Percentiles rank a stretch among this genome's conserved stretches.
Evolutionary conservation across 2,329 filamentous ascomycete species (phyloP).

Genomic region (Fusarium sororula): DNA sequence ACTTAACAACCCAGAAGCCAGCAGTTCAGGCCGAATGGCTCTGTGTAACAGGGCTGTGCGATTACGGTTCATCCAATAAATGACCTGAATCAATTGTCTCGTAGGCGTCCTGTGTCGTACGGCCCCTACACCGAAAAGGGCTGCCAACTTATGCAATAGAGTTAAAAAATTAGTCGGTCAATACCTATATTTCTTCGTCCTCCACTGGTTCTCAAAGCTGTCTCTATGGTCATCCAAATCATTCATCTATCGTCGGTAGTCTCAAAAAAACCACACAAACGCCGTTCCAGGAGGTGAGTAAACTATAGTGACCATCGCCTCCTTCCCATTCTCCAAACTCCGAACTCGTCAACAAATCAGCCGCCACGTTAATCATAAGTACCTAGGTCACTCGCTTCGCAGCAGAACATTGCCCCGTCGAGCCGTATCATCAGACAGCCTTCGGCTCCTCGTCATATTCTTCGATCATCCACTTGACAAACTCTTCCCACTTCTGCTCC

Average conservation of each 20-base stretch:
- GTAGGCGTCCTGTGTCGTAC: not conserved
- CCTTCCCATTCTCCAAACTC: conserved; percentile 16
- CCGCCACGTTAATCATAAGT: not conserved
- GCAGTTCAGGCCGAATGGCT: not conserved
- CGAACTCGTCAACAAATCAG: not conserved
- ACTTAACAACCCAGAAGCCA: not conserved
- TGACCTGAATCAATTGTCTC: not conserved
- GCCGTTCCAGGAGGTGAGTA: not conserved
- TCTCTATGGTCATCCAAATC: not conserved
- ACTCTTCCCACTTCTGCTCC: conserved; percentile 65
- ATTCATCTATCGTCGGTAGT: not conserved
- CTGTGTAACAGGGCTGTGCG: not conserved
- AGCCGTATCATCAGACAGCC: not conserved
- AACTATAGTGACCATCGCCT: not conserved
- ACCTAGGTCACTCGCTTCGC: too few relatives aligned
- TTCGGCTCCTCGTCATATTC: conserved; percentile 45
- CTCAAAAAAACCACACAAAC: not conserved
- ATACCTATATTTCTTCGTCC: not conserved
- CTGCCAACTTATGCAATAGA: not conserved
- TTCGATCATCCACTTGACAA: conserved; percentile 62
- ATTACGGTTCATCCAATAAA: not conserved
- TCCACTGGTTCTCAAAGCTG: not conserved
- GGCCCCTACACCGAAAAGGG: not conserved
- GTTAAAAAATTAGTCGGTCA: not conserved
- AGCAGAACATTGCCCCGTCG: not conserved